A percentile compares a stretch with the other conserved stretches of the same genome.
Evolutionary conservation across 352 stramenopile species (phyloP).

Genomic region (Thalassiosira oceanica): DNA sequence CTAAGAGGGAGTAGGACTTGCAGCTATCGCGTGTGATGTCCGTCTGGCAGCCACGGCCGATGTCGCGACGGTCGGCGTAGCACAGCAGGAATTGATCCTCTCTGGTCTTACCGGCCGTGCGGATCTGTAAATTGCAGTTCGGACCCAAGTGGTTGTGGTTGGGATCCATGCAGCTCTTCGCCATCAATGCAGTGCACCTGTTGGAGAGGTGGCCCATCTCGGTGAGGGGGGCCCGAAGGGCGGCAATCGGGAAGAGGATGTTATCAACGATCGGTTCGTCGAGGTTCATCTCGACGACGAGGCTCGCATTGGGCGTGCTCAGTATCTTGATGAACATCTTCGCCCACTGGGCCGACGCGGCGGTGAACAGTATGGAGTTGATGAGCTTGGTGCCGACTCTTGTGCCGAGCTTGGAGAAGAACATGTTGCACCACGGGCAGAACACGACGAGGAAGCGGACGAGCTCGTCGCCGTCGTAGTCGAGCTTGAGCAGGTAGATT

Average conservation of each 20-base stretch:
- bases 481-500: not conserved
- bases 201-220: not conserved
- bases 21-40: too few relatives aligned
- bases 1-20: too few relatives aligned
- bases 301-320: not conserved
- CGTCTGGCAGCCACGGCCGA: too few relatives aligned
- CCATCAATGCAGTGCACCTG: not conserved
- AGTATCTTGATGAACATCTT: not conserved
- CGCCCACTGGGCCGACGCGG: not conserved
- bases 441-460: not conserved
- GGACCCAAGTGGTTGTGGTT: too few relatives aligned
- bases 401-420: not conserved
- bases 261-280: not conserved
- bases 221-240: not conserved
- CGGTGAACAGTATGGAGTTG: not conserved
- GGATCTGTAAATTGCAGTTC: too few relatives aligned
- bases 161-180: constrained; percentile 1
- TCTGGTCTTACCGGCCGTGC: too few relatives aligned
- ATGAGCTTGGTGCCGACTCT: not conserved
- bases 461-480: not conserved
- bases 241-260: not conserved
- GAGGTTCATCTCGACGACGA: not conserved
- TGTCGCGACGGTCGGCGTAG: too few relatives aligned
- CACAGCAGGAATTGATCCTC: too few relatives aligned
- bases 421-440: not conserved